A percentile compares a stretch with the other conserved stretches of the same genome.
phyloP scores from a whole-genome alignment of 2,329 filamentous ascomycete species.

The Sclerotinia glacialis region DNA sequence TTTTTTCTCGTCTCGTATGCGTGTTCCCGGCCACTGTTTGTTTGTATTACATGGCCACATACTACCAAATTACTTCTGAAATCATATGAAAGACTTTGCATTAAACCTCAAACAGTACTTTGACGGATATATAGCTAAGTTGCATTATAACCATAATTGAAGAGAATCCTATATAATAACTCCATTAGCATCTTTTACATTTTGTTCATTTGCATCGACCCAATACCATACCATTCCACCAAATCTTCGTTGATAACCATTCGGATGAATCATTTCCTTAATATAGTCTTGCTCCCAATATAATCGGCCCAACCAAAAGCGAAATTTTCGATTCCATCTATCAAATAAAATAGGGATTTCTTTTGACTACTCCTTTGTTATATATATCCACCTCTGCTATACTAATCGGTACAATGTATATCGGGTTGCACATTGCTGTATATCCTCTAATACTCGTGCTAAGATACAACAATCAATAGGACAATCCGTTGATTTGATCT shows the following conservation, averaged over 20 bases:
- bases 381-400: neutral
- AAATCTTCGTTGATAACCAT: neutral
- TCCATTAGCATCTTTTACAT: no score
- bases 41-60: no score
- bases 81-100: no score
- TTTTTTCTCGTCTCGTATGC: no score
- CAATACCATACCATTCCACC: neutral
- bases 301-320: neutral
- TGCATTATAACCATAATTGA: no score
- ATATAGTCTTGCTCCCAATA: neutral
- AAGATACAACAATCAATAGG: no score
- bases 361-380: neutral
- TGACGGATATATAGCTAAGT: no score
- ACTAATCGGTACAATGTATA: neutral
- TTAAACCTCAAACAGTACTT: no score
- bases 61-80: no score
- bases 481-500: no score
- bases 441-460: neutral
- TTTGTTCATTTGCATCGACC: neutral
- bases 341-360: neutral
- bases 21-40: no score
- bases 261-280: neutral
- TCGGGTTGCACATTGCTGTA: neutral
- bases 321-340: neutral
- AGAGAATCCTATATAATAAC: no score